phyloP scores from a whole-genome alignment of 139 green algal species.

The Chlorella sp. region DNA sequence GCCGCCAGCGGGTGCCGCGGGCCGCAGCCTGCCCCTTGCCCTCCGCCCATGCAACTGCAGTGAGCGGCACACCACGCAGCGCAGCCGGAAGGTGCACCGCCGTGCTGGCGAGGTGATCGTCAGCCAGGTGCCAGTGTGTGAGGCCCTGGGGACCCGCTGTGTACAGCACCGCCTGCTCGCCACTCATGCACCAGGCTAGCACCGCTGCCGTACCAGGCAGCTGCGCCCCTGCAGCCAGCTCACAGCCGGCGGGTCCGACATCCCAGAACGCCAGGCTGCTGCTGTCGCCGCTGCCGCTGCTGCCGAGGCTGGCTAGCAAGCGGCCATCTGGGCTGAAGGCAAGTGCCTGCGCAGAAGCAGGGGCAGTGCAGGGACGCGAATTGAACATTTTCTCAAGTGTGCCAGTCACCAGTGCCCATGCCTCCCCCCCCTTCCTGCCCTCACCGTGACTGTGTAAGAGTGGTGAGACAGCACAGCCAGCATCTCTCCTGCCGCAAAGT shows the following conservation, averaged over 20 bases:
- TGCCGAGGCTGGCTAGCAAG: slow-evolving; percentile 48
- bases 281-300: slow-evolving; percentile 21
- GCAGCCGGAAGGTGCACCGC: slow-evolving; percentile 19
- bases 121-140: slow-evolving; percentile 59
- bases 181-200: slow-evolving; percentile 41
- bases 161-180: slow-evolving; percentile 28
- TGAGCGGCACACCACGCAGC: neutral
- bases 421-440: neutral
- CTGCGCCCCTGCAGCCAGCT: slow-evolving; percentile 46
- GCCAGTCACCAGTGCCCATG: neutral
- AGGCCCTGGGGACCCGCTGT: slow-evolving; percentile 52
- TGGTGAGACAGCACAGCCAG: slow-evolving; percentile 12
- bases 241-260: slow-evolving; percentile 25
- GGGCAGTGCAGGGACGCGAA: neutral
- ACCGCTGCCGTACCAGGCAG: slow-evolving; percentile 7
- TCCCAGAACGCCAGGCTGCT: slow-evolving; percentile 60
- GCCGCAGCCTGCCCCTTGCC: neutral
- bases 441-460: slow-evolving; percentile 12
- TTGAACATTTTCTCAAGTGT: neutral
- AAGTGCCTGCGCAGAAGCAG: slow-evolving; percentile 18
- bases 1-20: neutral
- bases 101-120: slow-evolving; percentile 49
- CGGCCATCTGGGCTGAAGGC: slow-evolving; percentile 52
- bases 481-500: neutral
- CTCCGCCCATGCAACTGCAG: slow-evolving; percentile 3